Evolutionary conservation across 192 early-diverging fungal species (phyloP), one percentile per base, ranked within the genome.

Genomic region (Coemansia interrupta): DNA sequence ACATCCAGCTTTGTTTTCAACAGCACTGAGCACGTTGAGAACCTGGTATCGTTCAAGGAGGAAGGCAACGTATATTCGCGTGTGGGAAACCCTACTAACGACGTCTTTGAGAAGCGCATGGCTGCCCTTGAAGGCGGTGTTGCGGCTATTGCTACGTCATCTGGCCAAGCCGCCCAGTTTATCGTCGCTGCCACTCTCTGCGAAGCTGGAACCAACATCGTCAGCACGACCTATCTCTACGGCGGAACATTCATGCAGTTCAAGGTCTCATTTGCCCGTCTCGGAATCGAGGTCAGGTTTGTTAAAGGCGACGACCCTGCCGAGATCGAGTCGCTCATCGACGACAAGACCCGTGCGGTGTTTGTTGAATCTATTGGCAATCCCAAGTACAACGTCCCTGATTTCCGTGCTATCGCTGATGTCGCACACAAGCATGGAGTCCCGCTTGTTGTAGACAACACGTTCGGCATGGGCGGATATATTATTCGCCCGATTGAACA

Each of bases 391-490:
- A 87, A 88, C 68, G 85, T 97, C 5, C 90, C 93, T 8, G 92
- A 97, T 56, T 90, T 95, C 65, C 76, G 79, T 50, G 88, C 83
- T 15, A 87, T 97, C 51, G 86, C 93, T 20, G 83, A 89, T 39
- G 79, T 90, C 22, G 89, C 89, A 41, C 90, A 97, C 56, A 75
- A 80, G 17, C 83, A 87, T 49, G 92, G 92, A 19, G 79, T 97
- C 39, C 95, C 95, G 40, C 76, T 97, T 45, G 82, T 97, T 53
- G 95, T 97, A 22, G 95, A 97, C 81, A 97, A 97, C 82, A 97
- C 95, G 0, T 97, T 95, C 70, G 95, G 95, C 58, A 89, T 90
- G 53, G 94, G 90, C 50, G 90, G 89, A 14, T 92, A 89, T 70
- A 65, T 91, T 39, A 72, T 85, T 26, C 83, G 84, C n/a, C 95